phyloP scores from a whole-genome alignment of 1,284 basidiomycete species.

The Megacollybia platyphylla region DNA sequence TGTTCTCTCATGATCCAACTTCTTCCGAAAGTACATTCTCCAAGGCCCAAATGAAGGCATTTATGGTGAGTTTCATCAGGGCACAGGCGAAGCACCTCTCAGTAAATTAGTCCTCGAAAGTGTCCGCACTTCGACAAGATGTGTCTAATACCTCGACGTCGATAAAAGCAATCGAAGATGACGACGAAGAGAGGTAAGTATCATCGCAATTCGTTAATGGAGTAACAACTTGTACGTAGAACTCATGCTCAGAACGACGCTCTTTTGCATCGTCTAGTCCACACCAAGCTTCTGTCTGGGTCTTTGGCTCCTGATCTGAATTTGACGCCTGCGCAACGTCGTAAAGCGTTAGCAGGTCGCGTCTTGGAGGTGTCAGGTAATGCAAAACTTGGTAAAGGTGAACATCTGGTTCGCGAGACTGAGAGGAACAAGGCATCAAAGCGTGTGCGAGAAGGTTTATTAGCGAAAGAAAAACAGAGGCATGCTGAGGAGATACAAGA shows the following conservation, averaged over 20 bases:
- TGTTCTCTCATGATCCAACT: constrained; percentile 36
- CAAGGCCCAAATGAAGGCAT: constrained; percentile 43
- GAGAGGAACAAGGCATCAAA: constrained; percentile 61
- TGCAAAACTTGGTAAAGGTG: constrained; percentile 61
- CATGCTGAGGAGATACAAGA: constrained; percentile 46
- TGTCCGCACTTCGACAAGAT: constrained; percentile 39
- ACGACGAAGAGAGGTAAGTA: constrained; percentile 33
- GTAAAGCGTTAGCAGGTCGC: constrained; percentile 62
- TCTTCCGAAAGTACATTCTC: constrained; percentile 13
- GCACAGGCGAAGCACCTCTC: neutral
- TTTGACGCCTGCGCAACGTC: constrained; percentile 49
- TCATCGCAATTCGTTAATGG: neutral
- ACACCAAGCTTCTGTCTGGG: constrained; percentile 64
- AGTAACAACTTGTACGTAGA: constrained; percentile 19
- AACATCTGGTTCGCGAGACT: constrained; percentile 37
- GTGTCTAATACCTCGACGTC: constrained; percentile 8
- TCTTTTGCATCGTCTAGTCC: constrained; percentile 60
- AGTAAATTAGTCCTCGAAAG: constrained; percentile 55
- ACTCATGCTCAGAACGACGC: constrained; percentile 66
- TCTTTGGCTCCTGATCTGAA: constrained; percentile 49
- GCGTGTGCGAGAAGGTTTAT: constrained; percentile 54
- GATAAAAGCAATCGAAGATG: constrained; percentile 20
- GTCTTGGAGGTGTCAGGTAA: constrained; percentile 55
- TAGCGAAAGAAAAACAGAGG: constrained; percentile 44
- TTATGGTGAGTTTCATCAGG: constrained; percentile 41